A percentile compares a stretch with the other conserved stretches of the same genome.
phyloP scores from a whole-genome alignment of 192 early-diverging fungal species.

The Backusella tarrabulga region DNA sequence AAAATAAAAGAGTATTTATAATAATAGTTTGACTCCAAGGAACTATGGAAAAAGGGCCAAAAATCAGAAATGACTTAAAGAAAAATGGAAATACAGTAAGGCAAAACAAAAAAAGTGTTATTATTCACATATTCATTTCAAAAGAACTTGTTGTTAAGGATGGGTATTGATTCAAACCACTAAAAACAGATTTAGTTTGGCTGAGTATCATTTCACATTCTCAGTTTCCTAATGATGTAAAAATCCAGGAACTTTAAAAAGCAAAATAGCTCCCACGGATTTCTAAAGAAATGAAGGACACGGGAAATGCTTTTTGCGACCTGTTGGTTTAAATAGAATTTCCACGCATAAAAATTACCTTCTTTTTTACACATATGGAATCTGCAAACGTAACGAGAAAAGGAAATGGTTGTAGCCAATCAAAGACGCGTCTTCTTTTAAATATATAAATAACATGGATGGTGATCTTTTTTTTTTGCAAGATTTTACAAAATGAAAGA shows the following conservation, averaged over 20 bases:
- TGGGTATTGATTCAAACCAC: not conserved
- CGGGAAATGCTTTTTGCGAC: constrained; percentile 1
- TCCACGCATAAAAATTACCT: not conserved
- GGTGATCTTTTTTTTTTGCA: too few relatives aligned
- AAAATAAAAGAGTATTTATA: not conserved
- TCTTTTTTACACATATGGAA: not conserved
- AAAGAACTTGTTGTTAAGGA: not conserved
- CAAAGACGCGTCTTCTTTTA: not conserved
- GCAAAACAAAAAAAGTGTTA: too few relatives aligned
- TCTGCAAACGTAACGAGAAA: not conserved
- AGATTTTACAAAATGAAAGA: not conserved
- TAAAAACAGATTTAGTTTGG: not conserved
- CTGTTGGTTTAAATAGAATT: not conserved
- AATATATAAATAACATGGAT: not conserved
- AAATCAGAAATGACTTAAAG: too few relatives aligned
- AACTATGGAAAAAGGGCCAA: too few relatives aligned
- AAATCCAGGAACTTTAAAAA: not conserved
- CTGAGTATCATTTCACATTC: not conserved
- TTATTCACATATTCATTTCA: not conserved
- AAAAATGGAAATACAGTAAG: not conserved
- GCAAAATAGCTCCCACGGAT: not conserved
- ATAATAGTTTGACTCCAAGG: too few relatives aligned
- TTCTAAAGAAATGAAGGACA: not conserved
- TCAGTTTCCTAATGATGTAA: not conserved
- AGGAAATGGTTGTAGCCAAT: not conserved